Base-by-base conservation (phyloP, 805 yeast genomes). In the Grigorovia yakushimaensis region DNA sequence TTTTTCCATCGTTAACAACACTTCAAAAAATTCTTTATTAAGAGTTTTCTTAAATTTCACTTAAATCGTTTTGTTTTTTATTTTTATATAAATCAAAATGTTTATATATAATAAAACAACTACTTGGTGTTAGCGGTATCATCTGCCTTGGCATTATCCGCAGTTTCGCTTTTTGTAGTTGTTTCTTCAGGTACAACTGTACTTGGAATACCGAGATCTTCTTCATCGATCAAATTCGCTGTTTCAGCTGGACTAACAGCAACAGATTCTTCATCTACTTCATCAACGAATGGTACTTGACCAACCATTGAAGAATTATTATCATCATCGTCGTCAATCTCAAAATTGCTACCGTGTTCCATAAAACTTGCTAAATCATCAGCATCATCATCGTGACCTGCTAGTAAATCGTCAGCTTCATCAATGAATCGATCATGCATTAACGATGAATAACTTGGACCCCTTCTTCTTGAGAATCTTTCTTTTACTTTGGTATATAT, bases 381-480 rank as follows among this genome's bases (percentile, higher is more conserved):
- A 0, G 79, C 79, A 57, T 74, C 79, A 42, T 71, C 77, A 45
- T 73, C 77, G 45, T 65, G 67, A 6, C 69, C 70, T 15, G 58
- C 58, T 27, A 64, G 45, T 30, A 65, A 45, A 44, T 64, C 68
- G 47, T 65, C 68, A 3, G 67, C 67, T 35, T 65, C 71, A 50
- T 65, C 67, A 52, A 64, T 50, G 44, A 59, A 62, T 47, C 62
- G 65, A 42, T 62, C 68, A 42, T 60, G 58, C 42, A 59, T 51
- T 30, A 65, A 45, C 8, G 66, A 57, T 1, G 64, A 55, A 41
- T 64, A 65, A 39, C 61, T 61, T 36, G 68, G 67, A 3, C 63
- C 64, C 21, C 61, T 52, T 49, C 65, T 61, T 22, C 51, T 51
- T 19, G 57, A 55, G 9, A 60, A 47, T 30, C 67, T 62, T 36